Percentiles rank a stretch among this genome's conserved stretches.
Conservation (phyloP, 2,329 filamentous ascomycete genomes). For the Fusarium sp. region DNA sequence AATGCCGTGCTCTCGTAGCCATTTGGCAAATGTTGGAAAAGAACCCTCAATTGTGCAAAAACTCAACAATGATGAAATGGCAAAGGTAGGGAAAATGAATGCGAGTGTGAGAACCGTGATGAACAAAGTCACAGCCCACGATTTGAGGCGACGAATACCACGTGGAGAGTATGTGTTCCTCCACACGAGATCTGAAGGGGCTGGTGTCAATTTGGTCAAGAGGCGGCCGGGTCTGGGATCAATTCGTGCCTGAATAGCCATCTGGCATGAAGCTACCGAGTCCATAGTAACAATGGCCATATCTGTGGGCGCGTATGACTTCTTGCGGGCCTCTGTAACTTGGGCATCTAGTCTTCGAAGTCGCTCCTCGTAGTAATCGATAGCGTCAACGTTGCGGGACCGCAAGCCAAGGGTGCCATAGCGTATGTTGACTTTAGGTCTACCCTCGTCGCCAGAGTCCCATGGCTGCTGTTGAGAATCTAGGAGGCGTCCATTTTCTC, state of each 20-base stretch:
- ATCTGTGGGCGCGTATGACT: slow-evolving; percentile 81
- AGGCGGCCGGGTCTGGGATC: slow-evolving; percentile 90
- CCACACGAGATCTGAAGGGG: slow-evolving; percentile 95
- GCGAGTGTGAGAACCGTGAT: slow-evolving; percentile 87
- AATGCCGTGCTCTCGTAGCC: slow-evolving; percentile 76
- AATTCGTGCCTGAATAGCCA: slow-evolving; percentile 94
- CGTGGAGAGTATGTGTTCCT: slow-evolving; percentile 88
- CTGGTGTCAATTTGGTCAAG: slow-evolving; percentile 85
- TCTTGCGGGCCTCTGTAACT: slow-evolving; percentile 76
- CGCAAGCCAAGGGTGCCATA: slow-evolving; percentile 81
- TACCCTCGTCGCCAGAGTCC: slow-evolving; percentile 57
- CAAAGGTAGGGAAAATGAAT: slow-evolving; percentile 86
- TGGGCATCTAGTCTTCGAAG: slow-evolving; percentile 82
- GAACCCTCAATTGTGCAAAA: slow-evolving; percentile 82
- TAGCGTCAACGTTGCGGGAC: slow-evolving; percentile 83
- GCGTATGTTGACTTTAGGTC: slow-evolving; percentile 80
- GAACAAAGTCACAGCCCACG: slow-evolving; percentile 85
- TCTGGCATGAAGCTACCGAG: slow-evolving; percentile 90
- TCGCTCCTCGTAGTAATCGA: slow-evolving; percentile 93
- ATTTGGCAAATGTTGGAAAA: slow-evolving; percentile 75
- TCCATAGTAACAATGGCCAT: slow-evolving; percentile 98
- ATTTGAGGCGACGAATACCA: slow-evolving; percentile 77
- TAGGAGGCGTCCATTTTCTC: slow-evolving; percentile 72
- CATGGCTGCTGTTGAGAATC: slow-evolving; percentile 55
- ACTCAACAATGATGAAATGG: slow-evolving; percentile 83